Conservation (phyloP, 176 grass and related monocot genomes). For the Raddia guianensis region DNA sequence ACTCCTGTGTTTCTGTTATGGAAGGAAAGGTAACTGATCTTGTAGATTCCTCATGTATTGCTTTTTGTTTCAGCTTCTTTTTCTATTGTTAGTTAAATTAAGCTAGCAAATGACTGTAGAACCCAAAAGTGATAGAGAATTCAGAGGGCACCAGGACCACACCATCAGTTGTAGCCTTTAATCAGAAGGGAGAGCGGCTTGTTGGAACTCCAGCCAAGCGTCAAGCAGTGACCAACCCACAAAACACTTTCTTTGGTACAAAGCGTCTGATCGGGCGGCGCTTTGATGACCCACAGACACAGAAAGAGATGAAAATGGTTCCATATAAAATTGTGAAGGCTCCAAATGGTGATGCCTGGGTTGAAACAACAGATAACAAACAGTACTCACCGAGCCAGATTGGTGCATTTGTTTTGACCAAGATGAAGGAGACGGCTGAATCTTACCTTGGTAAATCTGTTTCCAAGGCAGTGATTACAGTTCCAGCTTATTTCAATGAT, state of each 20-base stretch:
- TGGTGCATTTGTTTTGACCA: slow-evolving; percentile 43
- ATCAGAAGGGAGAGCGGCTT: slow-evolving; percentile 42
- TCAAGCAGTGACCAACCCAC: slow-evolving; percentile 44
- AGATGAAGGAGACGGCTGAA: slow-evolving; percentile 48
- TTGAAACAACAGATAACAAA: slow-evolving; percentile 39
- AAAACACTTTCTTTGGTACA: slow-evolving; percentile 45
- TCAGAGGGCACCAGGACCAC: slow-evolving; percentile 38
- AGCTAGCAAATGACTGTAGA: neutral
- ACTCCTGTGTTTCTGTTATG: slow-evolving; percentile 46
- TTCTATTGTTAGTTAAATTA: neutral
- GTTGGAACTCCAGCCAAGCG: slow-evolving; percentile 52
- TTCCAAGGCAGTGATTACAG: slow-evolving; percentile 43
- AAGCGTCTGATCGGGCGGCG: slow-evolving; percentile 43
- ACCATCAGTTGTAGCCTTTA: slow-evolving; percentile 41
- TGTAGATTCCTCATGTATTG: neutral
- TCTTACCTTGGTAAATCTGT: slow-evolving; percentile 45
- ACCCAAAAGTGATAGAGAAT: slow-evolving; percentile 46
- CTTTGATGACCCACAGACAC: slow-evolving; percentile 39
- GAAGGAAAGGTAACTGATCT: slow-evolving; percentile 39
- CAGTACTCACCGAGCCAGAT: slow-evolving; percentile 49
- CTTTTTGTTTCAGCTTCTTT: neutral
- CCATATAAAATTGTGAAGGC: slow-evolving; percentile 42
- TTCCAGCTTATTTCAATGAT: slow-evolving; percentile 54
- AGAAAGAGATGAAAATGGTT: slow-evolving; percentile 54
- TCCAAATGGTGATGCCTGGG: slow-evolving; percentile 51